A percentile compares a stretch with the other conserved stretches of the same genome.
These are phyloP conservation scores for Aspergillus eucalypticola DNA, from an alignment of 2,329 filamentous ascomycete genomes.

Conservation along the genomic window DNA sequence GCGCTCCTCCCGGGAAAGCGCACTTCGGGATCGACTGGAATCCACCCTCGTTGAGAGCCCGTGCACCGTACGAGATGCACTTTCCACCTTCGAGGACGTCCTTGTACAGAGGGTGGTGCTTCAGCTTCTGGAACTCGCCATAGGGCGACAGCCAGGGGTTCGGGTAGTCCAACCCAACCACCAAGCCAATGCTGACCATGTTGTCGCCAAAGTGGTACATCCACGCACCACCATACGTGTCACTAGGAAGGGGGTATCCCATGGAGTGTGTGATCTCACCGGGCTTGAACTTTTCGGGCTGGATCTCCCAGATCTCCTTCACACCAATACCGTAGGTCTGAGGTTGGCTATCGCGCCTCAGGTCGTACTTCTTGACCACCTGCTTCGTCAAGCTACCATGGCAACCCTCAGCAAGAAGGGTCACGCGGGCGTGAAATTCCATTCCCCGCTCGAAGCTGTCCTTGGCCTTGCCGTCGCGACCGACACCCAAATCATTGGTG, in stretches of 20 bases:
- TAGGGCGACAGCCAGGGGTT: slow-evolving; percentile 98
- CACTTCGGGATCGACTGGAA: slow-evolving; percentile 98
- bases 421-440: slow-evolving; percentile 94
- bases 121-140: slow-evolving; percentile 96
- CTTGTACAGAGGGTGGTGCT: slow-evolving; percentile 90
- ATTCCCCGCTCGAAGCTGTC: slow-evolving; percentile 93
- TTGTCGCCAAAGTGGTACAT: slow-evolving; percentile 99
- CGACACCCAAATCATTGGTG: slow-evolving; percentile 90
- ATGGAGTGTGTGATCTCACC: slow-evolving; percentile 85
- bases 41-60: slow-evolving; percentile 88
- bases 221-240: slow-evolving; percentile 97
- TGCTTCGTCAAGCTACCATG: slow-evolving; percentile 95
- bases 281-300: slow-evolving; percentile 86
- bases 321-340: slow-evolving; percentile 94
- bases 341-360: slow-evolving; percentile 83
- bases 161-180: slow-evolving; percentile 90
- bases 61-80: slow-evolving; percentile 93
- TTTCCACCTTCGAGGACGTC: slow-evolving; percentile 90
- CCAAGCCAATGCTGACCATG: slow-evolving; percentile 85
- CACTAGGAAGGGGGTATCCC: slow-evolving; percentile 83
- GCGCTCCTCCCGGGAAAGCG: slow-evolving; percentile 89
- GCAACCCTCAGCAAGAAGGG: slow-evolving; percentile 90
- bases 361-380: slow-evolving; percentile 88
- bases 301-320: slow-evolving; percentile 97
- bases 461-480: slow-evolving; percentile 78